Evolutionary conservation across 371 early-diverging fungal species (phyloP).

Genomic region (Lichtheimia ornata): DNA sequence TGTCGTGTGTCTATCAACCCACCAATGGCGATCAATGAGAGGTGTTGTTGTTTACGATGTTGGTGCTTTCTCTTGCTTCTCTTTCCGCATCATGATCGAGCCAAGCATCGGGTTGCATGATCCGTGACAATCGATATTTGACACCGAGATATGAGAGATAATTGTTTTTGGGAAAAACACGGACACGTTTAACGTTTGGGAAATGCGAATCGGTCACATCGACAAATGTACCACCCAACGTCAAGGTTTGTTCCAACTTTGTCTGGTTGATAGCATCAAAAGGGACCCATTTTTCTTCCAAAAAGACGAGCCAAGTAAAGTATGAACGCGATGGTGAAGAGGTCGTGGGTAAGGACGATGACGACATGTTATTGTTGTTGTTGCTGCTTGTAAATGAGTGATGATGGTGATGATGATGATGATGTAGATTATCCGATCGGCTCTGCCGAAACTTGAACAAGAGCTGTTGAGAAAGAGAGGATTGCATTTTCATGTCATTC

Average conservation of each 20-base stretch:
- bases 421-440: not conserved
- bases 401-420: not conserved
- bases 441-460: not conserved
- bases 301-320: constrained; percentile 40
- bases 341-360: not conserved
- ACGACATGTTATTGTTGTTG: not conserved
- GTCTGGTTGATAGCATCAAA: constrained; percentile 34
- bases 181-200: constrained; percentile 34
- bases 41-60: no score
- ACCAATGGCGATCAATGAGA: no score
- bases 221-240: constrained; percentile 40
- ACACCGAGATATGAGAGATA: constrained; percentile 41
- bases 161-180: constrained; percentile 35
- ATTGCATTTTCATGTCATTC: no score
- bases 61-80: constrained; percentile 4
- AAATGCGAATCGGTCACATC: constrained; percentile 39
- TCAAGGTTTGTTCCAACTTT: constrained; percentile 35
- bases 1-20: no score
- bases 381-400: no score
- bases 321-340: constrained; percentile 8
- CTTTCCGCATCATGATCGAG: constrained; percentile 22
- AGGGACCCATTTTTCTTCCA: constrained; percentile 38
- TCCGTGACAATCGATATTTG: constrained; percentile 36
- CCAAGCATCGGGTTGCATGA: constrained; percentile 42
- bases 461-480: not conserved